Percentiles rank a stretch among this genome's conserved stretches.
These are phyloP conservation scores for Aureobasidium sp. DNA, from an alignment of 2,329 filamentous ascomycete genomes.

Conservation along the genomic window DNA sequence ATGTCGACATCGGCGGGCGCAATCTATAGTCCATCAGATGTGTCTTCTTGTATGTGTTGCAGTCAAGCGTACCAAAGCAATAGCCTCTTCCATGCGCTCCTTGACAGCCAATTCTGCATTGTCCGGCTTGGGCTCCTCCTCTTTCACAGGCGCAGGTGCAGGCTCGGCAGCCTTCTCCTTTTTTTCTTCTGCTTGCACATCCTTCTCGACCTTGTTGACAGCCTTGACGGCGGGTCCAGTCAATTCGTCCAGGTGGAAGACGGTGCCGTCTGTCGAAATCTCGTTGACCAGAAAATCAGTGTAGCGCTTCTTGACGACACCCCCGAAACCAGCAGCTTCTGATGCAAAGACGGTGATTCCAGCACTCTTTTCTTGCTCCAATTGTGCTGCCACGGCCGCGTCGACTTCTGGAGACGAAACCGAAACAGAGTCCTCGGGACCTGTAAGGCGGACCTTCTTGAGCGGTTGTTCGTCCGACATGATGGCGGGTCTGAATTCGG, in stretches of 20 bases:
- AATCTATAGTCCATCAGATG: constrained; percentile 18
- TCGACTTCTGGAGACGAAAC: neutral
- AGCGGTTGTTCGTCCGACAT: constrained; percentile 13
- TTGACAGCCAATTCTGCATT: constrained; percentile 3
- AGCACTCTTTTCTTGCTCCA: constrained; percentile 35
- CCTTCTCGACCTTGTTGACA: constrained; percentile 8
- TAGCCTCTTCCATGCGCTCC: constrained; percentile 6
- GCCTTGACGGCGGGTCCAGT: constrained; percentile 18
- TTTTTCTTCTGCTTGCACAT: constrained; percentile 3
- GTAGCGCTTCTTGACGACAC: constrained; percentile 65
- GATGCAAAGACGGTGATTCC: constrained; percentile 59
- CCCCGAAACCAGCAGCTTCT: constrained; percentile 50
- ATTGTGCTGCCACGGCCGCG: constrained; percentile 17
- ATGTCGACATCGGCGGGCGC: constrained; percentile 29
- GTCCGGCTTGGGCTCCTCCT: neutral
- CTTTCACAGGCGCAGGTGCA: constrained; percentile 12
- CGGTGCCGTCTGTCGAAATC: constrained; percentile 64
- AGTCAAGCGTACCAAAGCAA: neutral
- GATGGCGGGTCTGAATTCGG: neutral
- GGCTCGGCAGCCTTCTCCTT: neutral
- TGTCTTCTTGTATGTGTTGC: neutral
- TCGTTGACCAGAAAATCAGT: constrained; percentile 92
- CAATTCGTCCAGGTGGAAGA: constrained; percentile 59
- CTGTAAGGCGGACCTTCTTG: constrained; percentile 12
- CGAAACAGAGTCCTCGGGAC: neutral